phyloP scores from a whole-genome alignment of 352 stramenopile species.

The Globisporangium mamillatum region DNA sequence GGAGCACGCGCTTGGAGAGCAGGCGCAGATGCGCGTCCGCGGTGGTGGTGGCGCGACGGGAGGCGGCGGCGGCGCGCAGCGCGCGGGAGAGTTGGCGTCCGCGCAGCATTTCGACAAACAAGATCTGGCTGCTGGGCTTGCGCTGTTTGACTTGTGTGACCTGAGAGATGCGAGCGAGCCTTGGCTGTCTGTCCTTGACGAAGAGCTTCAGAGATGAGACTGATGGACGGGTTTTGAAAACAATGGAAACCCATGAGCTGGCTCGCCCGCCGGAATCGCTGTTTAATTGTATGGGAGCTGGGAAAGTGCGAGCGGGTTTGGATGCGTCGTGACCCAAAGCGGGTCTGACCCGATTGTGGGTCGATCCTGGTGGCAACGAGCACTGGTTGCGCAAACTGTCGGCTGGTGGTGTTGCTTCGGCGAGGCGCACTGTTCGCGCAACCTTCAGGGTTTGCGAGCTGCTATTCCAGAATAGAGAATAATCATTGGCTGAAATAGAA shows the following conservation, averaged over 20 bases:
- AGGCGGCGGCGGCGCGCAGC: constrained; percentile 26
- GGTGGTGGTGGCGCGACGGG: constrained; percentile 10
- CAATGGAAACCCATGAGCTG: constrained; percentile 1
- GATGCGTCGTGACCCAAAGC: too few species aligned
- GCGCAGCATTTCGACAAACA: constrained; percentile 39
- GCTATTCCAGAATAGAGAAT: not conserved
- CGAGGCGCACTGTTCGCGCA: not conserved
- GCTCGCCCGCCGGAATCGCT: constrained; percentile 7
- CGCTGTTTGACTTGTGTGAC: constrained; percentile 2
- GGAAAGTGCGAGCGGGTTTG: not conserved
- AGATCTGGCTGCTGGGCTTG: constrained; percentile 20
- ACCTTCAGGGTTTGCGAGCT: not conserved
- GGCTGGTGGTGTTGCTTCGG: not conserved
- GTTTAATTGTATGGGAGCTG: constrained; percentile 5
- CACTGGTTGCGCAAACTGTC: constrained; percentile 6
- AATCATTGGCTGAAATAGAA: not conserved
- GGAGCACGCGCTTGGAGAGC: constrained; percentile 14
- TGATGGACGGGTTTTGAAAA: not conserved
- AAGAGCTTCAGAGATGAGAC: not conserved
- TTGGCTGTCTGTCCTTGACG: not conserved
- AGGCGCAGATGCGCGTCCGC: not conserved
- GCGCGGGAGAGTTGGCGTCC: constrained; percentile 43
- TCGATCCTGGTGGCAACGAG: not conserved
- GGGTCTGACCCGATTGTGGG: not conserved
- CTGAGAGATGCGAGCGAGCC: not conserved